phyloP scores from a whole-genome alignment of 73 alveolate genomes.

The Symbiodinium pilosum region DNA sequence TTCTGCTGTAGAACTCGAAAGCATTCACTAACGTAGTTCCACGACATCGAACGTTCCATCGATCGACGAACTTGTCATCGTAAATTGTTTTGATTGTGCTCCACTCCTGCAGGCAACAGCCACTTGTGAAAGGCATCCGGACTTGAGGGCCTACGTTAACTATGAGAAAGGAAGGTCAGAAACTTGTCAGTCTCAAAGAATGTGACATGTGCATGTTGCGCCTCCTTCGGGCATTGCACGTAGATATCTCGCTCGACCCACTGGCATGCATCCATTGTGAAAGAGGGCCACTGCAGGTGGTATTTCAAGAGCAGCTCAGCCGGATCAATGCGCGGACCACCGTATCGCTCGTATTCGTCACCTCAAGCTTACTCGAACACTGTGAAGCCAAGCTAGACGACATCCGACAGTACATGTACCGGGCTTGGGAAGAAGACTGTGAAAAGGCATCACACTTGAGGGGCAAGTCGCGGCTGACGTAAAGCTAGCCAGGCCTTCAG shows the following conservation, averaged over 20 bases:
- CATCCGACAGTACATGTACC: too few species aligned
- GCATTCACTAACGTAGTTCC: slow-evolving; percentile 86
- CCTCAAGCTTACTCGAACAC: too few species aligned
- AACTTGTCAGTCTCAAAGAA: not conserved
- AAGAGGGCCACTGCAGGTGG: slow-evolving; percentile 90
- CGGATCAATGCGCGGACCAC: slow-evolving; percentile 50
- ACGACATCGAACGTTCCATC: slow-evolving; percentile 75
- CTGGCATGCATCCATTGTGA: slow-evolving; percentile 76
- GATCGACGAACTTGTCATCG: slow-evolving; percentile 77
- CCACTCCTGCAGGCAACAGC: slow-evolving; percentile 23
- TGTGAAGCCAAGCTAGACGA: too few species aligned
- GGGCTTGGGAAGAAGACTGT: too few species aligned
- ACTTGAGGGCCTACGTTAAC: not conserved
- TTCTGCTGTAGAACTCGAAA: slow-evolving; percentile 44
- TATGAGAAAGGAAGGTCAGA: not conserved
- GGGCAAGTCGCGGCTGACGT: too few species aligned
- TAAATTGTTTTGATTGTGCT: not conserved
- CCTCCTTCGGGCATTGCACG: slow-evolving; percentile 56
- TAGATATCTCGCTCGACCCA: slow-evolving; percentile 88
- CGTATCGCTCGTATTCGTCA: slow-evolving; percentile 28
- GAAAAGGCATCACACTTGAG: too few species aligned
- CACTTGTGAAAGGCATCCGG: not conserved
- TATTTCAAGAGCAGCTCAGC: slow-evolving; percentile 46
- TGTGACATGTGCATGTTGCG: not conserved
- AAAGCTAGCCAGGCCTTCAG: too few species aligned